phyloP scores from a whole-genome alignment of 306 rosid genomes.

The Prunus mira region DNA sequence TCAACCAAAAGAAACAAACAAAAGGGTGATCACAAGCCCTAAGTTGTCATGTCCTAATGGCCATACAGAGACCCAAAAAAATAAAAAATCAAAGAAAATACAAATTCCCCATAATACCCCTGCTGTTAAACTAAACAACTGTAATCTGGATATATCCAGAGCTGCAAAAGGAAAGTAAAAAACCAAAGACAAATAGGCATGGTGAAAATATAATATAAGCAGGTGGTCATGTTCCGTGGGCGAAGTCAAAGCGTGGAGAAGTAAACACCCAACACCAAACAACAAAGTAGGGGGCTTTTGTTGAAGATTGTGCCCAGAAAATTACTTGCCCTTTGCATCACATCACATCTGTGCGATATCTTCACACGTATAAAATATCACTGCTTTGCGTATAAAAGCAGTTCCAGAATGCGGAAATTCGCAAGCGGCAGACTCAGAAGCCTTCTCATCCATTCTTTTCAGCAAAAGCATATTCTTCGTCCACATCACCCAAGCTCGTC shows the following conservation, averaged over 20 bases:
- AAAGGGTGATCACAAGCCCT: no score
- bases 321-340: not conserved
- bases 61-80: no score
- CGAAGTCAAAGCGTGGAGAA: not conserved
- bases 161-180: not conserved
- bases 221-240: not conserved
- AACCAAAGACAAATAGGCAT: not conserved
- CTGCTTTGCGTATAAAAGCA: not conserved
- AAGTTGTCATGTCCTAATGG: not conserved
- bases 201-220: not conserved
- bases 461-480: not conserved
- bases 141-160: not conserved
- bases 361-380: not conserved
- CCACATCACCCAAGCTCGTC: not conserved
- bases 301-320: not conserved
- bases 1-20: not conserved
- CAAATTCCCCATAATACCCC: not conserved
- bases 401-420: slow-evolving; percentile 61
- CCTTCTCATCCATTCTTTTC: slow-evolving; percentile 40
- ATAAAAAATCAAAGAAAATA: no score
- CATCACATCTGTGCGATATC: not conserved
- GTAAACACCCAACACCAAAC: no score
- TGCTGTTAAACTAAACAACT: not conserved
- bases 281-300: not conserved
- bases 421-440: slow-evolving; percentile 38